Percentiles rank a stretch among this genome's conserved stretches.
phyloP scores from a whole-genome alignment of 352 stramenopile species.

The Globisporangium ultimum region DNA sequence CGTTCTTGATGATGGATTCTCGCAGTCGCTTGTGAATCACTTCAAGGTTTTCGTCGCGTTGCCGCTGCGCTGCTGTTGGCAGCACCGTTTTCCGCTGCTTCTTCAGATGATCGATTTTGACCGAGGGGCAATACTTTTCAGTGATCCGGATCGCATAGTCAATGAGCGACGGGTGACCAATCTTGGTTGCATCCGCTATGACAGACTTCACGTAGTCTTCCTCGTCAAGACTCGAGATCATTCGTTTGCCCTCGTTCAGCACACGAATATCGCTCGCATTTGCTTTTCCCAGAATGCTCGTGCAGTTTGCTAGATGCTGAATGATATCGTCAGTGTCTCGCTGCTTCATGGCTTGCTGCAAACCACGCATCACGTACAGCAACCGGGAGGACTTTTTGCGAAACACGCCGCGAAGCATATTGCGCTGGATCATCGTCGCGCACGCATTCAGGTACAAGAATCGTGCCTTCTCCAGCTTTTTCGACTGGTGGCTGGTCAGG shows the following conservation, averaged over 20 bases:
- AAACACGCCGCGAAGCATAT: slow-evolving; percentile 69
- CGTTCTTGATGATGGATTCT: slow-evolving; percentile 56
- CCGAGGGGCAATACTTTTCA: slow-evolving; percentile 57
- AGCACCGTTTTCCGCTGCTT: slow-evolving; percentile 15
- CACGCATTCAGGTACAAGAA: slow-evolving; percentile 78
- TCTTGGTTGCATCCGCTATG: slow-evolving; percentile 54
- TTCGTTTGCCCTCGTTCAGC: slow-evolving; percentile 38
- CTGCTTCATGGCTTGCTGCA: slow-evolving; percentile 52
- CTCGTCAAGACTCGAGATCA: slow-evolving; percentile 65
- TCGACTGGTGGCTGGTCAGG: slow-evolving; percentile 76
- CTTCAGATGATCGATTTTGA: slow-evolving; percentile 51
- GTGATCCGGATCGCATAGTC: slow-evolving; percentile 61
- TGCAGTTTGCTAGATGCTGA: slow-evolving; percentile 53
- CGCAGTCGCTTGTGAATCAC: slow-evolving; percentile 52
- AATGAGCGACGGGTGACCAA: slow-evolving; percentile 53
- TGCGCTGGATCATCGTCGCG: slow-evolving; percentile 82
- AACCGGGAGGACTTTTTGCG: slow-evolving; percentile 59
- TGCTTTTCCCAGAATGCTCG: slow-evolving; percentile 50
- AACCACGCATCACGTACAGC: slow-evolving; percentile 47
- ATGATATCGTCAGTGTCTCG: slow-evolving; percentile 62
- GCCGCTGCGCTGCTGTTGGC: slow-evolving; percentile 31
- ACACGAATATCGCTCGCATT: slow-evolving; percentile 59
- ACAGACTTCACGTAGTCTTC: slow-evolving; percentile 77
- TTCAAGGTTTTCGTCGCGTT: slow-evolving; percentile 35
- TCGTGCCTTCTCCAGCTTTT: slow-evolving; percentile 74